phyloP scores from a whole-genome alignment of 2,329 filamentous ascomycete species.

The Fusarium sp. region DNA sequence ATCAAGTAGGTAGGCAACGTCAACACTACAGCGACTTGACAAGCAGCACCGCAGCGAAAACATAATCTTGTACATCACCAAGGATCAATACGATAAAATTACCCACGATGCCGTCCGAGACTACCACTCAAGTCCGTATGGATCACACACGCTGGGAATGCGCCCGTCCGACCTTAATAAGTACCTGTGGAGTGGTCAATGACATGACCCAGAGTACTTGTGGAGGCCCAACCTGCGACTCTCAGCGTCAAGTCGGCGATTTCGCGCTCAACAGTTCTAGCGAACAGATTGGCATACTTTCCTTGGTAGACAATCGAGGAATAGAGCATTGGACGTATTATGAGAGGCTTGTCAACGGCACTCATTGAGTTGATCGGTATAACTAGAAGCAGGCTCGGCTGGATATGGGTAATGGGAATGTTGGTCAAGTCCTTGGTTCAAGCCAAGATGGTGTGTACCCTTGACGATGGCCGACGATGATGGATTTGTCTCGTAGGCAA shows the following conservation, averaged over 20 bases:
- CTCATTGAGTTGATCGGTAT: not conserved
- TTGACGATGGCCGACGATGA: not conserved
- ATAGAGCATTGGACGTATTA: not conserved
- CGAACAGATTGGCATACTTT: not conserved
- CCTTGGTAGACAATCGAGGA: not conserved
- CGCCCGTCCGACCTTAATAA: not conserved
- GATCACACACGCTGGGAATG: not conserved
- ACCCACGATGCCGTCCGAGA: not conserved
- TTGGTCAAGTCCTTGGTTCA: not conserved
- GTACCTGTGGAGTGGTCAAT: not conserved
- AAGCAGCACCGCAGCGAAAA: not conserved
- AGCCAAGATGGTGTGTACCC: not conserved
- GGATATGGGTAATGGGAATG: not conserved
- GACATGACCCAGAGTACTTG: not conserved
- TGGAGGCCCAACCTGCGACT: not conserved
- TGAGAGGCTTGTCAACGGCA: not conserved
- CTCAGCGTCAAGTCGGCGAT: not conserved
- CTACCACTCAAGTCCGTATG: not conserved
- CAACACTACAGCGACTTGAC: not conserved
- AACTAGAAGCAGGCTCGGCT: not conserved
- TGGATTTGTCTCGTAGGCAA: not conserved
- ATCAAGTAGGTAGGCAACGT: not conserved
- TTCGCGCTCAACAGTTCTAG: not conserved
- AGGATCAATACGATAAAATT: not conserved
- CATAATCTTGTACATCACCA: not conserved